Base-by-base conservation (phyloP, 2,329 filamentous ascomycete species). In the Ascochyta pisi region DNA sequence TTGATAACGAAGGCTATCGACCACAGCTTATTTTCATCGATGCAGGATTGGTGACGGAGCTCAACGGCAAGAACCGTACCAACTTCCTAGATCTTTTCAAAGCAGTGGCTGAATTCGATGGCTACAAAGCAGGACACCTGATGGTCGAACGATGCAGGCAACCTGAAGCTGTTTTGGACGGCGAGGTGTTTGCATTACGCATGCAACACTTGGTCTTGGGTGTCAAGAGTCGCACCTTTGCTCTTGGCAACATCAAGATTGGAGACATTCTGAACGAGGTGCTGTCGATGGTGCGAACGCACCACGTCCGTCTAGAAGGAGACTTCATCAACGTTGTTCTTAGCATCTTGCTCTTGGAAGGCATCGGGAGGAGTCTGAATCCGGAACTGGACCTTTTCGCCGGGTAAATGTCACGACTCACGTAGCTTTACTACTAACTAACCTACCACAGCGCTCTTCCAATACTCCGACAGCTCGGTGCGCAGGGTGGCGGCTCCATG, bases 241-340 rank as follows among this genome's bases (percentile, higher is more conserved):
- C 95, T 0, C 83, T 99, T 0, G 94, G 94, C 4, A 96, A 92
- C 70, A 89, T 99, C 77, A 96, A 93, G 78, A 97, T 99, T 60
- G 95, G 95, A 10, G 95, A 99, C 66, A 92, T 99, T 19, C 78
- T 99, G 27, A 92, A 95, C 69, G 86, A 96, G 66, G 95, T 98
- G 0, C 81, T 99, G 40, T 84, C 84, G 56, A 97, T 99, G 92
- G 95, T 99, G 27, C 86, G 95, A 51, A 81, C 82, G 9, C 95
- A 99, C 73, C 95, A 99, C 71, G 95, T 99, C 4, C 85, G 95
- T 8, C 84, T 99, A 46, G 95, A 99, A 76, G 95, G 95, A 8
- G 95, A 99, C 74, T 99, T 98, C 72, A 92, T 99, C 72, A 99
- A 99, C 71, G 95, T 99, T 4, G 94, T 99, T 27, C 89, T 99